Evolutionary conservation across 139 green algal species (phyloP).

Genomic region (Chlamydomonas sphaeroides): DNA sequence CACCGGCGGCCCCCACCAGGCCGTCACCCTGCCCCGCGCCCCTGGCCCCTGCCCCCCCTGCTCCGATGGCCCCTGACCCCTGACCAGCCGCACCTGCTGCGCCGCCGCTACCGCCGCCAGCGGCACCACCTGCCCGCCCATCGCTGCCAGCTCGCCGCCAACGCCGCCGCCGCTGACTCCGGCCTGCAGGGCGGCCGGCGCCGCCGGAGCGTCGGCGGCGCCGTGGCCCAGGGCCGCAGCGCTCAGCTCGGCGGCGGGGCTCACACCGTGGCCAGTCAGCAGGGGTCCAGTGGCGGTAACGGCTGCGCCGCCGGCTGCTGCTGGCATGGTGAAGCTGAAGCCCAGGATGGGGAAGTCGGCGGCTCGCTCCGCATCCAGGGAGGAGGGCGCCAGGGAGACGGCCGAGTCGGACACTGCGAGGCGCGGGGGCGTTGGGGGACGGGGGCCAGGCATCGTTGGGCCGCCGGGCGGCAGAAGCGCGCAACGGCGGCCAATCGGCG

Average conservation of each 20-base stretch:
- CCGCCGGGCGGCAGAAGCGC: no score
- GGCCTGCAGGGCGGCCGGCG: not conserved
- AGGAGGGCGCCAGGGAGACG: constrained; percentile 19
- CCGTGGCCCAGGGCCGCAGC: no score
- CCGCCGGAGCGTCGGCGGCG: not conserved
- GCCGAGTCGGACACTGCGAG: constrained; percentile 2
- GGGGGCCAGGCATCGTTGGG: no score
- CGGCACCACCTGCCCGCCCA: constrained; percentile 6
- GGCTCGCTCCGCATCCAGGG: constrained; percentile 18
- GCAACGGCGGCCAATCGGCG: no score
- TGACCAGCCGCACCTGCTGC: constrained; percentile 20
- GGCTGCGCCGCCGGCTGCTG: not conserved
- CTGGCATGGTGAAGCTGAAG: not conserved
- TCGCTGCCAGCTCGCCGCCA: not conserved
- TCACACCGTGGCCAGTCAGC: no score
- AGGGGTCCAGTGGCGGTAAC: no score
- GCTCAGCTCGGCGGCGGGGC: no score
- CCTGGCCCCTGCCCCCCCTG: no score
- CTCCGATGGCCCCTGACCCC: no score
- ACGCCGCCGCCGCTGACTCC: not conserved
- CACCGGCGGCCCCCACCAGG: no score
- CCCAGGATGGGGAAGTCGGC: not conserved
- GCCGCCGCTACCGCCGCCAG: not conserved
- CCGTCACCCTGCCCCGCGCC: no score
- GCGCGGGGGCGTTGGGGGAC: no score